Base-by-base conservation (phyloP, 2,329 filamentous ascomycete genomes). In the Apiospora hydei region DNA sequence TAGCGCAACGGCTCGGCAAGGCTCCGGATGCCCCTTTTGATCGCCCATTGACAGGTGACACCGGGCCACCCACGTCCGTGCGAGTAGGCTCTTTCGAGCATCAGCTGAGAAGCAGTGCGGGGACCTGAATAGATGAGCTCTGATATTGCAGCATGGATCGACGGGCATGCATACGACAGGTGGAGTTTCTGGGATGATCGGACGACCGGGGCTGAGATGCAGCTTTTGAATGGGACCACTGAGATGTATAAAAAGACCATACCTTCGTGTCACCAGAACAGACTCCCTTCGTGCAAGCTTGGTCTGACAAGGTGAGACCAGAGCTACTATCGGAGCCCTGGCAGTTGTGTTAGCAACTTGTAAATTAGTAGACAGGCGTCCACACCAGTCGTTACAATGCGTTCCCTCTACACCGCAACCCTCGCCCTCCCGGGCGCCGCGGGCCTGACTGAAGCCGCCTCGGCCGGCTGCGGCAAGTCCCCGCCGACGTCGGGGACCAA, bases 401-500 rank as follows among this genome's bases (percentile, higher is more conserved):
- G 46, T 18, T 51, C 34, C 1, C 34, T 69, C 26, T 14, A 41
- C n/a, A 24, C 47, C 34, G 4, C 49, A 1, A 13, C 47, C 21
- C 34, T 69, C 34, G 68, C 68, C 34, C 24, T 69, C 21, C 47
- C 57, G 21, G 68, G 68, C 47, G 68, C 68, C 68, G 41, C 47
- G 21, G 34, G 47, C 21, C 34, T 69, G 10, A 18, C 30, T 47
- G 68, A 69, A 7, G 68, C 68, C 21, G 68, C 68, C 4, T 69
- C 68, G 67, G 73, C 82, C 16, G 82, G 82, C 24, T 84, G 82
- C 73, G 82, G 82, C 66, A 83, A 80, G 72, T 72, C 78, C 7
- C 76, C 77, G 13, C 71, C 78, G 43, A 76, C 77, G 26, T 78
- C 75, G 71, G 80, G 80, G 51, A 77, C 77, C 64, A 78, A 82